Conservation (phyloP, 352 stramenopile species). For the Phytophthora hibernalis region DNA sequence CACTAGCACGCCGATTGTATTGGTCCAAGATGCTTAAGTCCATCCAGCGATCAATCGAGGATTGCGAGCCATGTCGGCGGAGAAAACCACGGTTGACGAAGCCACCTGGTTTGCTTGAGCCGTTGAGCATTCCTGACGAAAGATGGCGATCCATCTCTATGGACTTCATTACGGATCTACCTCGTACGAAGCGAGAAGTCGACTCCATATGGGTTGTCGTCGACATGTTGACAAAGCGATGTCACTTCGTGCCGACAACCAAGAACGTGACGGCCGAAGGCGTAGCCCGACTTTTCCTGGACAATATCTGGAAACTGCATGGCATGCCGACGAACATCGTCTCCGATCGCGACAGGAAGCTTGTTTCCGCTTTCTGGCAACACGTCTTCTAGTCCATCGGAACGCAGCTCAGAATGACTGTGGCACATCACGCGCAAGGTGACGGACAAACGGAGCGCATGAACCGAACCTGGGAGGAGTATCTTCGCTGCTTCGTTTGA, state of each 20-base stretch:
- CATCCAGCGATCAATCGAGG: slow-evolving; percentile 15
- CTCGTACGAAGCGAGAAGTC: background rate
- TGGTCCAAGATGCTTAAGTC: slow-evolving; percentile 20
- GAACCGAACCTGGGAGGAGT: slow-evolving; percentile 20
- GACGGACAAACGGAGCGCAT: slow-evolving; percentile 21
- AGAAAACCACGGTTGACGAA: slow-evolving; percentile 21
- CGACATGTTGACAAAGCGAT: slow-evolving; percentile 23
- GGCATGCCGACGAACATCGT: slow-evolving; percentile 16
- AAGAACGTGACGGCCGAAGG: slow-evolving; percentile 20
- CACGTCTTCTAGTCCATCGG: slow-evolving; percentile 11
- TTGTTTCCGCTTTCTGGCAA: slow-evolving; percentile 19
- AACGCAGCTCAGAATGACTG: slow-evolving; percentile 20
- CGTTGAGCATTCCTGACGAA: slow-evolving; percentile 14
- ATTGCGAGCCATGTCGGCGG: slow-evolving; percentile 23
- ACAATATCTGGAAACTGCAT: slow-evolving; percentile 16
- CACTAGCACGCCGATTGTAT: slow-evolving; percentile 9
- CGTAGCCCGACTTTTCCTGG: slow-evolving; percentile 13
- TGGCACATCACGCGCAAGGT: slow-evolving; percentile 18
- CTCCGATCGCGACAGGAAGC: no score
- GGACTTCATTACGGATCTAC: slow-evolving; percentile 25
- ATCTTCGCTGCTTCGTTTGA: slow-evolving; percentile 14
- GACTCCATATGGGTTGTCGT: slow-evolving; percentile 21
- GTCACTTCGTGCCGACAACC: slow-evolving; percentile 3
- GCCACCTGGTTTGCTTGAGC: slow-evolving; percentile 11
- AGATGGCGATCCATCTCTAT: slow-evolving; percentile 16